Evolutionary conservation across 106 monocot genomes (phyloP).

Genomic region (Alisma plantagoaquatica): DNA sequence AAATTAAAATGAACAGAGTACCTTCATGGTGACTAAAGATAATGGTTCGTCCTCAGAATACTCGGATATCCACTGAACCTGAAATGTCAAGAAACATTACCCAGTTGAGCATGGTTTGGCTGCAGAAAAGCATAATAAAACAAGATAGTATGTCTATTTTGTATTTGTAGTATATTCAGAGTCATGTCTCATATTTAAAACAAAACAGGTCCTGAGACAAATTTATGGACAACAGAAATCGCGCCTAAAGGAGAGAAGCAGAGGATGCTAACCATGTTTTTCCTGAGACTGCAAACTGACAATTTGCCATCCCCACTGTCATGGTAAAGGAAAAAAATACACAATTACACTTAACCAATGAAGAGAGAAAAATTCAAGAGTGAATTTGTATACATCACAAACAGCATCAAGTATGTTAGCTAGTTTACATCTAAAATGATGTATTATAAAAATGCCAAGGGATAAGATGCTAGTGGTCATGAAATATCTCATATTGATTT

Average conservation of each 20-base stretch:
- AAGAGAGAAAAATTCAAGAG: neutral
- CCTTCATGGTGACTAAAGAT: constrained; percentile 86
- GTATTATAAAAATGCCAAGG: too few relatives aligned
- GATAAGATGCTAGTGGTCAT: too few relatives aligned
- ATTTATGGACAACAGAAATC: neutral
- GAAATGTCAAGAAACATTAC: constrained; percentile 3
- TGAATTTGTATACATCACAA: too few relatives aligned
- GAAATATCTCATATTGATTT: too few relatives aligned
- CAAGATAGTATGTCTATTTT: too few relatives aligned
- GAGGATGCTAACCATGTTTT: constrained; percentile 51
- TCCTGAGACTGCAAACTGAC: constrained; percentile 75
- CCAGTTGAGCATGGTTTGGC: too few relatives aligned
- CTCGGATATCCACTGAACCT: constrained; percentile 68
- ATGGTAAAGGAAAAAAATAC: constrained; percentile 3
- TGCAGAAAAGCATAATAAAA: too few relatives aligned
- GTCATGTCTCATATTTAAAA: neutral
- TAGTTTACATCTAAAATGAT: too few relatives aligned
- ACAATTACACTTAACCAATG: neutral
- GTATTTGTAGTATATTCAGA: too few relatives aligned
- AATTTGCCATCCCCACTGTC: constrained; percentile 93
- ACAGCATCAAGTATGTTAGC: too few relatives aligned
- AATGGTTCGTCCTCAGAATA: constrained; percentile 95
- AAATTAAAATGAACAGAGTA: too few relatives aligned
- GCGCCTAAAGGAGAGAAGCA: neutral
- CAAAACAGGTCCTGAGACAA: neutral